Evolutionary conservation across 441 rosid species (phyloP), one percentile per base, ranked within the genome.

Genomic region (Syzygium malaccense): DNA sequence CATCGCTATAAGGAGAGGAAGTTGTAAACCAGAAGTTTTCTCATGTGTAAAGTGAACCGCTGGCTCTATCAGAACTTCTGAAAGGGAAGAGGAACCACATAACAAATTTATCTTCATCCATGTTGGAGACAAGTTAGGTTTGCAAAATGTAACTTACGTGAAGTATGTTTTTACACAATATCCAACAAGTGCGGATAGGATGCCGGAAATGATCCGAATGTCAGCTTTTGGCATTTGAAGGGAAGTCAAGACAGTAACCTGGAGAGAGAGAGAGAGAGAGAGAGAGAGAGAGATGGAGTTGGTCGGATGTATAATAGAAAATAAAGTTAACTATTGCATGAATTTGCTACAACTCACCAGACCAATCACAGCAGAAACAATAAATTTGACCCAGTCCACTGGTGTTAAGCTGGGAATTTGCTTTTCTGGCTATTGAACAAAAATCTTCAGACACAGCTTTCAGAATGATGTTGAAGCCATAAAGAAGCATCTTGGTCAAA

Each of bases 321-420:
- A 41, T 26, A 75, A 75, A 41, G 51, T 23, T 26, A 75, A 75
- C 83, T 41, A 75, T 23, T 23, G 83, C 83, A 75, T 6, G 51
- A 75, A 85, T 68, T 41, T 64, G 87, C 37, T 55, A 86, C 85
- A 88, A 89, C 99, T 90, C 89, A 98, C 99, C 97, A 98, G 91
- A 85, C 99, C 99, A 91, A 96, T 96, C 41, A 93, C 88, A 55
- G 99, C 96, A 89, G 99, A 96, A 89, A 85, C 93, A 60, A 97
- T 90, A 91, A 97, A 98, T 93, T 94, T 98, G 95, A 96, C 97
- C 99, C 99, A 98, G 92, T 97, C 99, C 95, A 94, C 92, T 62
- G 99, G 99, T 88, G 99, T 98, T 92, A 98, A 94, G 88, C 98
- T 96, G 75, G 99, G 99, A 91, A 94, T 98, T 92, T 95, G 94